Conservation (phyloP, 2,329 filamentous ascomycete genomes). For the Ophiostoma sp. region DNA sequence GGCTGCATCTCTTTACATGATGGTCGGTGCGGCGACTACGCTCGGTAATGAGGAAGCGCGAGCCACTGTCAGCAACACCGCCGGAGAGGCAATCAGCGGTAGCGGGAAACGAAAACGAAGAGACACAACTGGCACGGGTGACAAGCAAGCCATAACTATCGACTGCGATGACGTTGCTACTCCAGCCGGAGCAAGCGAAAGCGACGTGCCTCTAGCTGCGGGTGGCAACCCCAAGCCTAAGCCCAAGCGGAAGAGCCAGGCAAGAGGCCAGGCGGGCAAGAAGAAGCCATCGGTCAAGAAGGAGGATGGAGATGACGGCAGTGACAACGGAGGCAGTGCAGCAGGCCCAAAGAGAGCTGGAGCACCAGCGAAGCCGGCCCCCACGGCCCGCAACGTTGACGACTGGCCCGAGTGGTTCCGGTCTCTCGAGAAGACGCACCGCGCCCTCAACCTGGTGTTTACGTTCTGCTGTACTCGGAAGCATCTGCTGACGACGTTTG, state of each 20-base stretch:
- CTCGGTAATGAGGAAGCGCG: background rate
- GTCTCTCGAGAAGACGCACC: constrained; percentile 67
- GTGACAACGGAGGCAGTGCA: no score
- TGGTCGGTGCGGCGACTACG: constrained; percentile 17
- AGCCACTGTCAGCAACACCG: background rate
- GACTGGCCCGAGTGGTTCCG: constrained; percentile 73
- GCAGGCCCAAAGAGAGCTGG: background rate
- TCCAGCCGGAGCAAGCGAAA: background rate
- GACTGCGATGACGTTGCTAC: background rate
- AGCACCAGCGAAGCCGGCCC: no score
- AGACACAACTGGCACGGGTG: background rate
- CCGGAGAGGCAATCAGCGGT: background rate
- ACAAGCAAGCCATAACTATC: background rate
- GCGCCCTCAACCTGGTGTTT: constrained; percentile 84
- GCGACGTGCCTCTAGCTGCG: background rate
- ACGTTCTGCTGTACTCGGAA: constrained; percentile 94
- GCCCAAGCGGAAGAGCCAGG: background rate
- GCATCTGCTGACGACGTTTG: constrained; percentile 84
- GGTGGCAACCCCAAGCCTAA: background rate
- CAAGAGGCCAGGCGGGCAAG: background rate
- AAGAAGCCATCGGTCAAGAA: background rate
- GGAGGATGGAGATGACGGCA: background rate
- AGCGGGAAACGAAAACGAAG: constrained; percentile 16
- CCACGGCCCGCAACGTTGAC: background rate
- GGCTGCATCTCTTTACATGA: background rate